Evolutionary conservation across 2,329 filamentous ascomycete species (phyloP).

Genomic region (Aureobasidium sp.): DNA sequence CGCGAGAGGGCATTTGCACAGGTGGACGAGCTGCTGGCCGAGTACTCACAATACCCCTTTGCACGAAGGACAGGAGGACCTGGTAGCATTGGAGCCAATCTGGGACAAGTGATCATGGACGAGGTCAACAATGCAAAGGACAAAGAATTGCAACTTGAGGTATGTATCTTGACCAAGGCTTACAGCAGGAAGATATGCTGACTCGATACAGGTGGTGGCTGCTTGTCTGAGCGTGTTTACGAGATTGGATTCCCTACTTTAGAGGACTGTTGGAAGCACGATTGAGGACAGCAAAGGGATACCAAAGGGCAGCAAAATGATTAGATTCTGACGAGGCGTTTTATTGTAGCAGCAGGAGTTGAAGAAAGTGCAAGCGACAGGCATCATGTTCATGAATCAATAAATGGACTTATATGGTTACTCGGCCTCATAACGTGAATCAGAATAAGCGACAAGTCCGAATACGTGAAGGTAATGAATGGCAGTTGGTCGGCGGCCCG

Average conservation of each 20-base stretch:
- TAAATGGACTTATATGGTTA: no score
- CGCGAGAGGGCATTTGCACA: slow-evolving; percentile 92
- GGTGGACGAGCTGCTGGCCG: slow-evolving; percentile 88
- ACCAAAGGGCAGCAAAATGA: slow-evolving; percentile 2
- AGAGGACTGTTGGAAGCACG: slow-evolving; percentile 22
- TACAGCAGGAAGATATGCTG: slow-evolving; percentile 14
- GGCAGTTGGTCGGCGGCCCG: neutral
- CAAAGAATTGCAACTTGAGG: slow-evolving; percentile 92
- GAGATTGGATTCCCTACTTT: slow-evolving; percentile 90
- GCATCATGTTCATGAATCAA: slow-evolving; percentile 3
- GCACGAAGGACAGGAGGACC: slow-evolving; percentile 66
- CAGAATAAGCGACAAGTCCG: neutral
- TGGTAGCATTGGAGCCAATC: slow-evolving; percentile 82
- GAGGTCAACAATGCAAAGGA: slow-evolving; percentile 83
- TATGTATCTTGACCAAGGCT: slow-evolving; percentile 34
- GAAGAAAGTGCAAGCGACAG: neutral
- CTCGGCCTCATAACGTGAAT: neutral
- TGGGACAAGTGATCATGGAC: slow-evolving; percentile 78
- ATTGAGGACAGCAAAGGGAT: neutral
- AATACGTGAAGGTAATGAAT: no score
- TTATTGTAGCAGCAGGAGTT: neutral
- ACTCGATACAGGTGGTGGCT: slow-evolving; percentile 58
- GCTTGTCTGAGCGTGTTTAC: slow-evolving; percentile 97
- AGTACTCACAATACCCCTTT: slow-evolving; percentile 98
- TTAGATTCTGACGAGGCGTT: slow-evolving; percentile 9